Base-by-base conservation (phyloP, 2,329 filamentous ascomycete species). In the Hymenoscyphus linearis region DNA sequence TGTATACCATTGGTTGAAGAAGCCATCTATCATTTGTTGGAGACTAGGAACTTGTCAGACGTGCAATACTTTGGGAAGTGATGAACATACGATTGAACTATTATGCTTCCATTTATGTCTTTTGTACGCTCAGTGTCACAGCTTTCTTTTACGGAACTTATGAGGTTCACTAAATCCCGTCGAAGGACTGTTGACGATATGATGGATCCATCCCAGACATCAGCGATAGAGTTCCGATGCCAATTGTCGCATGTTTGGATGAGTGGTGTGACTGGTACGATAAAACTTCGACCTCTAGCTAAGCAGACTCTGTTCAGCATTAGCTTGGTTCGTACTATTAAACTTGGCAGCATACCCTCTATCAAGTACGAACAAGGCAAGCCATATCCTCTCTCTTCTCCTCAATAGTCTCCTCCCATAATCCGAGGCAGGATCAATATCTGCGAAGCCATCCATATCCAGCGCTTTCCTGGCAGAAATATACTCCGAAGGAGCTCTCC, bases 291-390 rank as follows among this genome's bases (percentile, higher is more conserved):
- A 6, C 88, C 88, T 60, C 88, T 81, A 0, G 88, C 88, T 6
- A 91, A 74, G 54, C 87, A 90, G 70, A 90, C 87, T 35, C 82
- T 80, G 58, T 35, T 26, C 40, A 27, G 16, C 22, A 55, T 75
- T 37, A 74, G 67, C 55, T 22, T 27, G 14, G 31, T 9, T 3
- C 54, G 7, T 53, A 34, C 44, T 53, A 26, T 4, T 34, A 53
- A 2, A 22, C 4, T 22, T 18, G 31, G 36, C 18, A 22, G 66
- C 73, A 67, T 70, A 85, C 78, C 87, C 88, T 73, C 88, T 78
- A 69, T 91, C 88, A 0, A 91, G 79, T 0, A 90, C 87, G 70
- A 90, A 91, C 1, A 91, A 74, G 0, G 87, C 84, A 60, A 91
- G 80, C 87, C 87, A 91, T 7, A 84, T 84, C 63, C 88, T 77